These are phyloP conservation scores for Chloris gayana DNA, from an alignment of 176 grass and related monocot genomes.

Conservation along the genomic window DNA sequence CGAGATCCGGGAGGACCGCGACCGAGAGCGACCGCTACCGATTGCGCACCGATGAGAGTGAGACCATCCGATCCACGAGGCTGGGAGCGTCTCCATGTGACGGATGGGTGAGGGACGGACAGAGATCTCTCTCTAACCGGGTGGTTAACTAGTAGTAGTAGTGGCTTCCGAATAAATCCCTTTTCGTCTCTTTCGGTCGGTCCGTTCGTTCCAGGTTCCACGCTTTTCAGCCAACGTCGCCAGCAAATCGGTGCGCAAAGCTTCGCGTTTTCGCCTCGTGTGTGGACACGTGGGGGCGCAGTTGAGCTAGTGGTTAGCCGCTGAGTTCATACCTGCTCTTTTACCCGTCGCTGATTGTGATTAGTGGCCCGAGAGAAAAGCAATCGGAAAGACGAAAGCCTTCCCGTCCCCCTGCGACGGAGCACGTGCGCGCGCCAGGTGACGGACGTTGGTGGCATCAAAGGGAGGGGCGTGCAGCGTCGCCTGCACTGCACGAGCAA, in stretches of 20 bases:
- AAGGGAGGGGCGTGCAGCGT: neutral
- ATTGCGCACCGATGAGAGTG: neutral
- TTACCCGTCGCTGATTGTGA: neutral
- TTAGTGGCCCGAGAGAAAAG: slow-evolving; percentile 14
- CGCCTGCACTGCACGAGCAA: slow-evolving; percentile 10
- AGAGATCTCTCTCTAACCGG: neutral
- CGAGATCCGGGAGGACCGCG: slow-evolving; percentile 17
- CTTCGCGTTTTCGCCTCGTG: neutral
- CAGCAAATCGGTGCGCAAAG: neutral
- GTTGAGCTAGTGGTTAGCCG: neutral
- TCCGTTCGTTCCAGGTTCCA: neutral
- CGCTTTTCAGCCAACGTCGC: neutral
- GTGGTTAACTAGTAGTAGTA: neutral
- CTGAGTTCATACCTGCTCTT: neutral
- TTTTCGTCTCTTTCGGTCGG: neutral
- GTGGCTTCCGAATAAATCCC: slow-evolving; percentile 12
- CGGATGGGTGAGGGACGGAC: neutral
- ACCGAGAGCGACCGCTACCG: neutral
- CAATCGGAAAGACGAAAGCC: neutral
- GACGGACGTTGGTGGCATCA: neutral
- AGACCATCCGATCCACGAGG: neutral
- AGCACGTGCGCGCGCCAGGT: neutral
- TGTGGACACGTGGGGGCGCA: neutral
- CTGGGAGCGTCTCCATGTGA: neutral
- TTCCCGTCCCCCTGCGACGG: neutral